Base-by-base conservation (phyloP, 2,329 filamentous ascomycete species). In the Xylaria hypoxylon region DNA sequence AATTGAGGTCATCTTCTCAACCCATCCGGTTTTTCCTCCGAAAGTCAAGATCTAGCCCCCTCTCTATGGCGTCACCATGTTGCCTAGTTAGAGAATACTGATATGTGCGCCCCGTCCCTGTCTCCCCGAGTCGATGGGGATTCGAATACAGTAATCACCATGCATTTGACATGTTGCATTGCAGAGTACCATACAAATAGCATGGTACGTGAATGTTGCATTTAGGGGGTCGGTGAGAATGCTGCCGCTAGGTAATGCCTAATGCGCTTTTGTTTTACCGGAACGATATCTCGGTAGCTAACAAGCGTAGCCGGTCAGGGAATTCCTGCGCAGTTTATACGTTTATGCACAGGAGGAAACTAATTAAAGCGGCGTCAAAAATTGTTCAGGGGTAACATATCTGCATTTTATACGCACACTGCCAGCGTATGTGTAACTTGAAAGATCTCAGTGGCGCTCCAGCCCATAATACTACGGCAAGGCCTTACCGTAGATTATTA, bases 81-180 rank as follows among this genome's bases (percentile, higher is more conserved):
- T 5, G n/a, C 15, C 19, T 48, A 33, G 22, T 26, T 28, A 40
- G 10, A 22, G 24, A 6, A 22, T 26, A 60, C 26, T 26, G 35
- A 52, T 33, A 13, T 52, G 28, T 28, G 17, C 26, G 28, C 24
- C 33, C 48, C 45, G 47, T 60, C 22, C 33, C 24, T 60, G 40
- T 26, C 13, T n/a, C 47, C 47, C 24, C 15, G 15, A 28, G 26
- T n/a, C 26, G 17, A n/a, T 13, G 31, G 24, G 22, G 1, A 5
- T 22, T 45, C 5, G 10, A 19, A 22, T 45, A 40, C 19, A 47
- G 33, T 38, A 10, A 47, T 19, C 19, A 26, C 7, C 55, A 26
- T 50, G 35, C 45, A 50, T 52, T 35, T 38, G n/a, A 45, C 28
- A 19, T 38, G 50, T 53, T 28, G n/a, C 38, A 53, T 53, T 47